Evolutionary conservation across 352 stramenopile genomes (phyloP).

Genomic region (Globisporangium recalcitrans): DNA sequence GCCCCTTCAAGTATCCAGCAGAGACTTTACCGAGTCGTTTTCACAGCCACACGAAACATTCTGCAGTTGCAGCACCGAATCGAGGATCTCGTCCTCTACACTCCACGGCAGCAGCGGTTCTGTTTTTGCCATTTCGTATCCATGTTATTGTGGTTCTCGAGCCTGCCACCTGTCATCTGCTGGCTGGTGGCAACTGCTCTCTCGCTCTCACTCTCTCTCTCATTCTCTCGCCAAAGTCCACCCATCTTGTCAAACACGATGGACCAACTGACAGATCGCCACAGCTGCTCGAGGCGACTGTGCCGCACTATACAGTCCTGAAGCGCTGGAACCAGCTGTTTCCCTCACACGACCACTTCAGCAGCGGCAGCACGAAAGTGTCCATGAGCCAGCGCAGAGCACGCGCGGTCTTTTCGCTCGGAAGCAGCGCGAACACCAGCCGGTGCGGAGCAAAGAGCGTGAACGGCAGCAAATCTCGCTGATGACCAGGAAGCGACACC

Average conservation of each 20-base stretch:
- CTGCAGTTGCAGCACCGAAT: background rate
- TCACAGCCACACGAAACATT: background rate
- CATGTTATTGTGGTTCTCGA: background rate
- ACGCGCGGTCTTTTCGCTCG: slow-evolving; percentile 33
- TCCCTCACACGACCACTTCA: slow-evolving; percentile 12
- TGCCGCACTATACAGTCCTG: no score
- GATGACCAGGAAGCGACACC: slow-evolving; percentile 18
- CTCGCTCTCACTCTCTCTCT: no score
- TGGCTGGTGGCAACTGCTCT: background rate
- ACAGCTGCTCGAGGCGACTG: background rate
- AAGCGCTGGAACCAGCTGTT: slow-evolving; percentile 4
- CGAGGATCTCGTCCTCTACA: background rate
- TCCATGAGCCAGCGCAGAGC: slow-evolving; percentile 45
- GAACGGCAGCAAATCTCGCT: slow-evolving; percentile 36
- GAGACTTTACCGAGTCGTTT: no score
- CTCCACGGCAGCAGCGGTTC: background rate
- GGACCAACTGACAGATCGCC: background rate
- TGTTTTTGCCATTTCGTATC: slow-evolving; percentile 1
- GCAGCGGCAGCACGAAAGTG: slow-evolving; percentile 35
- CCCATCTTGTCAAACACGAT: background rate
- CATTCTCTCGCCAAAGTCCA: background rate
- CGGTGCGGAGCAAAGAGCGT: slow-evolving; percentile 51
- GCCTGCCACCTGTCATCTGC: background rate
- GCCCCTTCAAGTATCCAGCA: background rate
- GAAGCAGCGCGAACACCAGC: slow-evolving; percentile 41